Evolutionary conservation across 495 filamentous ascomycete species (phyloP).

Genomic region (Apiosordaria backusii): DNA sequence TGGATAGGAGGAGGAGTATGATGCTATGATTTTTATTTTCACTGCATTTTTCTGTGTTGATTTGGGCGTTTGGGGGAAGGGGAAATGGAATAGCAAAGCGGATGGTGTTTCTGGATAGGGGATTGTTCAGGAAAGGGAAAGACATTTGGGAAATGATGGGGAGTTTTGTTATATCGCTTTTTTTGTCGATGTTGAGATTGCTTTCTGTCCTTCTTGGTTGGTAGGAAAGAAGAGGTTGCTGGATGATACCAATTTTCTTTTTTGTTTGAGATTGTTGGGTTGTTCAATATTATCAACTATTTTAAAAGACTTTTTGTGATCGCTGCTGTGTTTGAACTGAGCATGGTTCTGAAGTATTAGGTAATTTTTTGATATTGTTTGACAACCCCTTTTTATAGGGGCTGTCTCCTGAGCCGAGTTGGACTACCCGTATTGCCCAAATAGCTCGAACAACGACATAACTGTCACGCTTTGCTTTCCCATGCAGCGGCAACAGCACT

Average conservation of each 20-base stretch:
- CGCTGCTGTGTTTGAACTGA: background rate
- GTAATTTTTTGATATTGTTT: background rate
- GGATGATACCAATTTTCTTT: constrained; percentile 3
- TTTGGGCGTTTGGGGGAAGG: background rate
- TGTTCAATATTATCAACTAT: background rate
- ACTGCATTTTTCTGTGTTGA: background rate
- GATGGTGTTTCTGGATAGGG: background rate
- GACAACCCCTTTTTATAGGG: background rate
- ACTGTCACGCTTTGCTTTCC: background rate
- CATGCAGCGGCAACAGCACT: background rate
- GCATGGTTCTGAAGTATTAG: background rate
- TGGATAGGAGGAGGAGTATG: constrained; percentile 50
- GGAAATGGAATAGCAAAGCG: too few relatives aligned
- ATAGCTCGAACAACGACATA: background rate
- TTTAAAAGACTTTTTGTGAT: background rate
- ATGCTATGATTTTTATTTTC: constrained; percentile 47
- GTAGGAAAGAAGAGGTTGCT: background rate
- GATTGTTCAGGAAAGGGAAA: background rate
- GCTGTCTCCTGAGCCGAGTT: background rate
- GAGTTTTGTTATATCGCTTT: background rate
- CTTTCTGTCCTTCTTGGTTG: background rate
- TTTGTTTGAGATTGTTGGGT: background rate
- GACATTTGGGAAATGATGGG: background rate
- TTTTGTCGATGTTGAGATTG: background rate
- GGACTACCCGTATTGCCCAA: background rate